These are phyloP conservation scores for Phialophora verrucosa DNA, from an alignment of 2,329 filamentous ascomycete genomes.

Conservation along the genomic window DNA sequence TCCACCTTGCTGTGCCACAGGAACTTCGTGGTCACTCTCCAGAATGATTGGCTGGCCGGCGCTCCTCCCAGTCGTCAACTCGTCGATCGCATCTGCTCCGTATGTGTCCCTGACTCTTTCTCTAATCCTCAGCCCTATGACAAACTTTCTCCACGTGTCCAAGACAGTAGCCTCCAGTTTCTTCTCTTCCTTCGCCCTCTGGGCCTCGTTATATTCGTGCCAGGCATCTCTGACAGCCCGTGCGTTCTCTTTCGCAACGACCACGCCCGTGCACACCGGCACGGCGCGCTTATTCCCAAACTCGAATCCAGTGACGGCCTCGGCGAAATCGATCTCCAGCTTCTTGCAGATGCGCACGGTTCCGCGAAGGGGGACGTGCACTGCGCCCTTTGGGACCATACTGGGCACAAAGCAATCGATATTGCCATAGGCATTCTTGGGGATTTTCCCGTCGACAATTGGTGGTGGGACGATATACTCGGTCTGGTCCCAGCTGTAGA, in stretches of 20 bases:
- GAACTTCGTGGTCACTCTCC: conserved; percentile 39
- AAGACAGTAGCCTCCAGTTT: conserved; percentile 78
- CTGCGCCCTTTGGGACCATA: conserved; percentile 86
- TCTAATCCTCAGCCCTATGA: conserved; percentile 83
- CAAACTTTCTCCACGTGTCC: conserved; percentile 81
- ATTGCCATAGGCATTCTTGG: conserved; percentile 93
- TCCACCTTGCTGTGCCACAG: background rate
- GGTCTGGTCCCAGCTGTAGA: conserved; percentile 85
- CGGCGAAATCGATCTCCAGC: conserved; percentile 84
- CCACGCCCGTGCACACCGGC: conserved; percentile 86
- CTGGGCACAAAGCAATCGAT: conserved; percentile 94
- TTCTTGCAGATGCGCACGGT: conserved; percentile 81
- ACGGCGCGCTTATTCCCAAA: conserved; percentile 95
- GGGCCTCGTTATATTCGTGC: conserved; percentile 76
- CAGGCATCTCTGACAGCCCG: conserved; percentile 77
- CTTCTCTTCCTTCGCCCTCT: conserved; percentile 77
- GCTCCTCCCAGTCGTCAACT: conserved; percentile 18
- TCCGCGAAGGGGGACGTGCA: conserved; percentile 80
- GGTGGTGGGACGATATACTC: conserved; percentile 94
- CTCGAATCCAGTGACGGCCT: conserved; percentile 95
- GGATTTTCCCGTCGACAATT: conserved; percentile 82
- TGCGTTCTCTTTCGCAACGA: conserved; percentile 81
- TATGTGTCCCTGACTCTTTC: conserved; percentile 79
- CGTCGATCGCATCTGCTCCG: conserved; percentile 56
- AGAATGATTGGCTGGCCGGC: conserved; percentile 35